These are phyloP conservation scores for Emericellopsis cladophorae DNA, from an alignment of 2,329 filamentous ascomycete genomes.

Conservation along the genomic window DNA sequence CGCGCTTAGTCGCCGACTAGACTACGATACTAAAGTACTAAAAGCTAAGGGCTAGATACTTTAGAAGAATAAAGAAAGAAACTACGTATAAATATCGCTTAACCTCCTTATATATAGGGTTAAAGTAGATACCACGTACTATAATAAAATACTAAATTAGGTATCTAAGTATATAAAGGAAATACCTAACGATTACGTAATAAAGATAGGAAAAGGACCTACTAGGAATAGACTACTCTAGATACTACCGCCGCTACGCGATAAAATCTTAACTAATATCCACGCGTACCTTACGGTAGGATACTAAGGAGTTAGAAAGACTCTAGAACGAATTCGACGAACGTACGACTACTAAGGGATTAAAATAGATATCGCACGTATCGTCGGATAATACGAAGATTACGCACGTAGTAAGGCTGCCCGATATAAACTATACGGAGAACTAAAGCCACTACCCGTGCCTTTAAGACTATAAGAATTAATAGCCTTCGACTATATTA, in stretches of 20 bases:
- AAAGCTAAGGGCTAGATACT: conserved; percentile 5
- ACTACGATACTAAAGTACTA: conserved; percentile 1
- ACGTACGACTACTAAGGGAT: conserved; percentile 1
- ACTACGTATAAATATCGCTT: not conserved
- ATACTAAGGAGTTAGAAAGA: conserved; percentile 1
- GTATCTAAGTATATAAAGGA: not conserved
- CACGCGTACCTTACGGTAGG: not conserved
- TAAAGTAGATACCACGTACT: not conserved
- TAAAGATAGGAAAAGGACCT: conserved; percentile 1
- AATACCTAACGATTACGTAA: conserved; percentile 1
- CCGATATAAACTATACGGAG: conserved; percentile 4
- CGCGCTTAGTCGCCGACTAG: conserved; percentile 2
- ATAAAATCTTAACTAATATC: conserved; percentile 4
- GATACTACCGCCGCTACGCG: conserved; percentile 1
- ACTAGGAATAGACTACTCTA: conserved; percentile 1
- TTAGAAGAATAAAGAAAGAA: not conserved
- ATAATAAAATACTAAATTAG: not conserved
- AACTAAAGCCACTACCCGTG: conserved; percentile 4
- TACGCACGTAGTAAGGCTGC: conserved; percentile 3
- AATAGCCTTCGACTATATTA: conserved; percentile 3
- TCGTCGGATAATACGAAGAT: conserved; percentile 3
- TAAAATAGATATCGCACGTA: conserved; percentile 3
- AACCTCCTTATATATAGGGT: not conserved
- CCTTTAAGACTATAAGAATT: conserved; percentile 3
- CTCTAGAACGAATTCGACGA: not conserved